Conservation (phyloP, 139 green algal genomes). For the Nannochloris sp. region DNA sequence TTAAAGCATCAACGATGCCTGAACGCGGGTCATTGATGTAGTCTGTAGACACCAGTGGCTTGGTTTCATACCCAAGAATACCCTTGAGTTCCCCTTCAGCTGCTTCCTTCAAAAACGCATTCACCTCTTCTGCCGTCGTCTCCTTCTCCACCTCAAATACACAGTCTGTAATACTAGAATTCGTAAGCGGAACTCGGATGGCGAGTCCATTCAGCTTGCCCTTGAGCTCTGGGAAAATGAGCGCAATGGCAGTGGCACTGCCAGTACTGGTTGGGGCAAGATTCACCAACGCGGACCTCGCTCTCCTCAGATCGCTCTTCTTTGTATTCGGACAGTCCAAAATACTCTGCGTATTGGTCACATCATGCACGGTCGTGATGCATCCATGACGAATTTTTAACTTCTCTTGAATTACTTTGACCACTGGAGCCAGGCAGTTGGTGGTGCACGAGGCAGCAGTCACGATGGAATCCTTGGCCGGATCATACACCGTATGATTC, state of each 20-base stretch:
- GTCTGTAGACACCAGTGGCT: conserved; percentile 62
- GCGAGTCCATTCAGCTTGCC: conserved; percentile 85
- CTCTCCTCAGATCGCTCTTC: conserved; percentile 70
- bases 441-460: conserved; percentile 84
- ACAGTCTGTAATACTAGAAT: conserved; percentile 72
- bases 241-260: conserved; percentile 71
- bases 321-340: conserved; percentile 78
- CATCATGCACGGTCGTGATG: conserved; percentile 85
- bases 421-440: conserved; percentile 80
- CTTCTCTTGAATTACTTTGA: conserved; percentile 72
- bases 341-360: conserved; percentile 84
- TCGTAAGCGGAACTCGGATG: conserved; percentile 74
- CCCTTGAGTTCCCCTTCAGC: conserved; percentile 50
- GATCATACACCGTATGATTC: conserved; percentile 68
- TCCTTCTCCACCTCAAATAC: conserved; percentile 53
- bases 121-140: conserved; percentile 71
- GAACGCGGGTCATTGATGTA: conserved; percentile 71
- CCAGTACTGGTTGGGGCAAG: conserved; percentile 77
- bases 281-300: conserved; percentile 66
- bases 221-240: conserved; percentile 85
- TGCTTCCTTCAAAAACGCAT: conserved; percentile 63
- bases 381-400: conserved; percentile 70
- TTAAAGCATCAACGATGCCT: conserved; percentile 68
- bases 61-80: conserved; percentile 69
- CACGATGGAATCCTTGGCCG: conserved; percentile 59